These are phyloP conservation scores for Tricholoma flavovirens DNA, from an alignment of 768 basidiomycete species.

Conservation along the genomic window DNA sequence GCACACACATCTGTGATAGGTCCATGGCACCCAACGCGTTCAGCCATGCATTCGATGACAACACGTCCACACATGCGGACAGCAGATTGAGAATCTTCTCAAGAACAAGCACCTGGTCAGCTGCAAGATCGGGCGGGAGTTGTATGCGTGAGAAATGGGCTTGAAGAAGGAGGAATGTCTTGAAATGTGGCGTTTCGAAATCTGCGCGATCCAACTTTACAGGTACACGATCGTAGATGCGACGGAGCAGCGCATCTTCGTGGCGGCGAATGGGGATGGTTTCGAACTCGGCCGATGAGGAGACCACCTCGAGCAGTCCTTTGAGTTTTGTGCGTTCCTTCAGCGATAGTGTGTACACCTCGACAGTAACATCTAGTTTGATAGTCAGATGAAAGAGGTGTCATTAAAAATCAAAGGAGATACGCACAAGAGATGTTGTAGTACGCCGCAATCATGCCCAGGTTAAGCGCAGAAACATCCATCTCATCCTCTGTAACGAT, in stretches of 20 bases:
- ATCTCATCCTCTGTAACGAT: constrained; percentile 73
- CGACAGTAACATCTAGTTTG: constrained; percentile 81
- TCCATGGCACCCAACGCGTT: constrained; percentile 97
- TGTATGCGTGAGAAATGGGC: constrained; percentile 94
- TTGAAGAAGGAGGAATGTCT: constrained; percentile 94
- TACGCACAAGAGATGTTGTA: constrained; percentile 85
- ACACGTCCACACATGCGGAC: constrained; percentile 95
- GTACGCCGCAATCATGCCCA: constrained; percentile 98
- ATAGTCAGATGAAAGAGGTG: constrained; percentile 10
- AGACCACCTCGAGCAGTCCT: constrained; percentile 93
- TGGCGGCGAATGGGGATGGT: constrained; percentile 90
- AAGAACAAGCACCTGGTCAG: constrained; percentile 83
- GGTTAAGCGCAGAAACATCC: constrained; percentile 86
- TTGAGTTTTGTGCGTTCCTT: constrained; percentile 97
- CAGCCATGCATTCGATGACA: constrained; percentile 95
- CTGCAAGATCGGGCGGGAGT: constrained; percentile 88
- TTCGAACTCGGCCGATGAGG: constrained; percentile 96
- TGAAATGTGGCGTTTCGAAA: constrained; percentile 96
- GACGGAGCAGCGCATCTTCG: constrained; percentile 77
- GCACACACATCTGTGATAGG: constrained; percentile 96
- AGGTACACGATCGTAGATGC: constrained; percentile 93
- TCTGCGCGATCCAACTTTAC: constrained; percentile 83
- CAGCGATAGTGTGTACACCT: constrained; percentile 92
- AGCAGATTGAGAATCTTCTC: constrained; percentile 88
- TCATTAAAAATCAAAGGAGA: not conserved